Conservation (phyloP, 352 stramenopile genomes). For the Globisporangium spinosum region DNA sequence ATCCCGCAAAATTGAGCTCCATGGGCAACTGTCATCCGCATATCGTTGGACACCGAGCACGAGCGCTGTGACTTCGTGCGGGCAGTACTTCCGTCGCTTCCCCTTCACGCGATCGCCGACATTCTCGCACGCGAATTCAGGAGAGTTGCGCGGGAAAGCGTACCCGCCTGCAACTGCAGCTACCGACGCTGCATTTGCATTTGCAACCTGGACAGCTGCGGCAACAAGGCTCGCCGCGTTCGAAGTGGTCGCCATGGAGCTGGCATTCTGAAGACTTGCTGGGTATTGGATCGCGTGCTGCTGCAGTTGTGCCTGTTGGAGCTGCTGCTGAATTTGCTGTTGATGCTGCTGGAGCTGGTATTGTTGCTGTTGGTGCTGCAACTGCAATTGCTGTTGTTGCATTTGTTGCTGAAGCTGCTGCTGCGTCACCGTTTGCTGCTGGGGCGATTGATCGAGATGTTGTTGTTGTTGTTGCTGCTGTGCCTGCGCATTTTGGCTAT, state of each 20-base stretch:
- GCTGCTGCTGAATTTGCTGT: conserved; percentile 29
- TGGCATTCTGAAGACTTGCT: conserved; percentile 20
- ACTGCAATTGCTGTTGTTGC: conserved; percentile 29
- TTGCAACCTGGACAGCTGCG: conserved; percentile 31
- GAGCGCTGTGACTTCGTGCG: conserved; percentile 78
- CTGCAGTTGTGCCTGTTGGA: conserved; percentile 25
- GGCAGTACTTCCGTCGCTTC: conserved; percentile 81
- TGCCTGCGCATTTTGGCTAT: conserved; percentile 9
- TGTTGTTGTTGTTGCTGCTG: conserved; percentile 20
- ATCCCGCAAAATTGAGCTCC: conserved; percentile 77
- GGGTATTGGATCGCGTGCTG: conserved; percentile 40
- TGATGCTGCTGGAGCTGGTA: conserved; percentile 30
- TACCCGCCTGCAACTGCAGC: conserved; percentile 36
- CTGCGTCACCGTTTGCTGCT: conserved; percentile 18
- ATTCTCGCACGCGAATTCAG: conserved; percentile 79
- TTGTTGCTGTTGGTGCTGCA: conserved; percentile 32
- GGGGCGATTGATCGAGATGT: conserved; percentile 11
- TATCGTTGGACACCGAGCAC: conserved; percentile 82
- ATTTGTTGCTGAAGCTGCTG: conserved; percentile 30
- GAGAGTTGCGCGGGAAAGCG: conserved; percentile 64
- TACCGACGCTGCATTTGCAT: conserved; percentile 28
- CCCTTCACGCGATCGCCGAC: conserved; percentile 81
- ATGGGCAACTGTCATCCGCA: conserved; percentile 79
- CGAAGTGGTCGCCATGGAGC: conserved; percentile 27
- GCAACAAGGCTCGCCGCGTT: conserved; percentile 42